Conservation (phyloP, 306 rosid species). For the Dalbergia oliveri region DNA sequence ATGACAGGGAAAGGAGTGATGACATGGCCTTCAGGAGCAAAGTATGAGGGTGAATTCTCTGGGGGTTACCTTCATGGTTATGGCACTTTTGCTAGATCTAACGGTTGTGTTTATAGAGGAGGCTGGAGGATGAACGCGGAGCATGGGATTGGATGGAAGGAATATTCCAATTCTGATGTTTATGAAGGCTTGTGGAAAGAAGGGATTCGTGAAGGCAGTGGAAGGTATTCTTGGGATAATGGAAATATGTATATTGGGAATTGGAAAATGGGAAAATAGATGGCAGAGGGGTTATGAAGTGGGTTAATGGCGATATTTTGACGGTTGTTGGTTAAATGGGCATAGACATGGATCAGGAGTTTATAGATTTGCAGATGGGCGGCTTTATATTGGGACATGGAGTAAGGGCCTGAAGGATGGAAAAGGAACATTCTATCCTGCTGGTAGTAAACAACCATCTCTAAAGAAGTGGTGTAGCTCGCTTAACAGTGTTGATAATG, state of each 20-base stretch:
- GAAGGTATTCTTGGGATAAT: constrained; percentile 75
- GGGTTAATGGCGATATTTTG: constrained; percentile 83
- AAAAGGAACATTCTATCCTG: constrained; percentile 87
- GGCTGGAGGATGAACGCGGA: constrained; percentile 86
- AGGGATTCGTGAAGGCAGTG: constrained; percentile 86
- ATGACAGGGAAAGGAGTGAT: constrained; percentile 82
- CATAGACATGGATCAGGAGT: constrained; percentile 84
- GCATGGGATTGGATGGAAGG: constrained; percentile 83
- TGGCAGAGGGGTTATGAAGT: constrained; percentile 94
- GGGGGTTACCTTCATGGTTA: constrained; percentile 85
- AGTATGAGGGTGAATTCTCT: constrained; percentile 90
- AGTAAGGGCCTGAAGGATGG: constrained; percentile 91
- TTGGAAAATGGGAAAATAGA: constrained; percentile 86
- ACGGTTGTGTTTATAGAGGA: constrained; percentile 72
- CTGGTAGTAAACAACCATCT: constrained; percentile 73
- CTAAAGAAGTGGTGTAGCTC: constrained; percentile 67
- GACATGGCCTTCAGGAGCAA: constrained; percentile 76
- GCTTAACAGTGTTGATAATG: constrained; percentile 46
- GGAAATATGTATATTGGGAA: constrained; percentile 79
- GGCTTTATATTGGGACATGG: constrained; percentile 89
- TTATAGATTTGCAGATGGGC: constrained; percentile 80
- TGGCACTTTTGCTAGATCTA: constrained; percentile 64
- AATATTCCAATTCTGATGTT: constrained; percentile 68
- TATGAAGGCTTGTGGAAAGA: constrained; percentile 97
- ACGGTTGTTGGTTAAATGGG: constrained; percentile 86